These are phyloP conservation scores for Wallacemonas collosoma DNA, from an alignment of 208 protist genomes.

Conservation along the genomic window DNA sequence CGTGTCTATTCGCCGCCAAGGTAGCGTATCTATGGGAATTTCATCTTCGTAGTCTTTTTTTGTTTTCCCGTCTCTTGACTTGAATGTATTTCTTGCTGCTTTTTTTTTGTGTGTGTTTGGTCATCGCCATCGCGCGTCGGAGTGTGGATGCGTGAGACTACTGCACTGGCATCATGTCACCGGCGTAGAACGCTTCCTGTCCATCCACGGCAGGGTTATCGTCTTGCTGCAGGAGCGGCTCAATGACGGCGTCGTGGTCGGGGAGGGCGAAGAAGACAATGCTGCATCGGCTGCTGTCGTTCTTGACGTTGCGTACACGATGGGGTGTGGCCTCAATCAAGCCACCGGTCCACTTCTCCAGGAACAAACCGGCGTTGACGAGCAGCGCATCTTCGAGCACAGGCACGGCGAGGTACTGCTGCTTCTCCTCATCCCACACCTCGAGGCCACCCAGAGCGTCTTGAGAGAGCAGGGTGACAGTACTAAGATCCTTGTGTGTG, in stretches of 20 bases:
- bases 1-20: too few relatives aligned
- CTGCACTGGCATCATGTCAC: constrained; percentile 79
- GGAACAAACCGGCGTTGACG: constrained; percentile 85
- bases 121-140: not conserved
- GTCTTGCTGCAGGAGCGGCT: constrained; percentile 86
- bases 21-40: too few relatives aligned
- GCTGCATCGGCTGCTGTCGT: constrained; percentile 71
- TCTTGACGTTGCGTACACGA: constrained; percentile 72
- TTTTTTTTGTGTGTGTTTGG: not conserved
- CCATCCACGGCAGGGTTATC: constrained; percentile 78
- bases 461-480: constrained; percentile 84
- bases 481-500: constrained; percentile 87
- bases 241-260: constrained; percentile 80
- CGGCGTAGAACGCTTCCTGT: constrained; percentile 76
- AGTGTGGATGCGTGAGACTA: not conserved
- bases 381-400: constrained; percentile 86
- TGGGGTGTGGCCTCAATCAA: constrained; percentile 86
- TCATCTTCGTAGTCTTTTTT: too few relatives aligned
- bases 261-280: constrained; percentile 87
- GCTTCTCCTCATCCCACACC: constrained; percentile 77
- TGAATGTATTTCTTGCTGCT: too few relatives aligned
- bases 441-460: constrained; percentile 83
- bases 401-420: constrained; percentile 65
- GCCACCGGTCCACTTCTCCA: constrained; percentile 88
- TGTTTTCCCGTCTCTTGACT: too few relatives aligned